phyloP scores from a whole-genome alignment of 1,139 yeast genomes.

The Yamadazyma siamensis region DNA sequence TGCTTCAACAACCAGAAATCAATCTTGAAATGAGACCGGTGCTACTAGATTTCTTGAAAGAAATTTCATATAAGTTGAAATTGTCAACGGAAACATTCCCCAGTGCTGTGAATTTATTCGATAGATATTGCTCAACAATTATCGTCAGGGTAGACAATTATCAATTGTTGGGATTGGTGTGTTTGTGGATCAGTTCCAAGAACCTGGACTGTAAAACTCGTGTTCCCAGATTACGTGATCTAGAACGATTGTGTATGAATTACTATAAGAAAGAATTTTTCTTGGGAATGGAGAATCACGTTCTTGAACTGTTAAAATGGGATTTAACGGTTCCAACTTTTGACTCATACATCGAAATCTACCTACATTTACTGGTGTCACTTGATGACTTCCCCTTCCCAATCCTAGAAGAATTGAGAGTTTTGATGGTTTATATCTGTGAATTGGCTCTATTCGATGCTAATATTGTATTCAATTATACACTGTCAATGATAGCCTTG shows the following conservation, averaged over 20 bases:
- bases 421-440: conserved; percentile 57
- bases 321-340: conserved; percentile 53
- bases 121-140: conserved; percentile 47
- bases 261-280: conserved; percentile 57
- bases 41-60: conserved; percentile 51
- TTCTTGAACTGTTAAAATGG: conserved; percentile 59
- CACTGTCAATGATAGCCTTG: conserved; percentile 54
- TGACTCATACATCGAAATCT: conserved; percentile 59
- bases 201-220: conserved; percentile 65
- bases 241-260: conserved; percentile 59
- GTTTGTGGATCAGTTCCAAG: conserved; percentile 73
- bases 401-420: conserved; percentile 40
- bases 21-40: conserved; percentile 48
- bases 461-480: conserved; percentile 51
- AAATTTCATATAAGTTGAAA: conserved; percentile 46
- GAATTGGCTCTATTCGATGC: conserved; percentile 64
- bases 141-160: conserved; percentile 54
- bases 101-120: conserved; percentile 50
- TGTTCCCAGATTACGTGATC: conserved; percentile 55
- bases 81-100: conserved; percentile 53
- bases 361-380: conserved; percentile 23
- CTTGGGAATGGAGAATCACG: conserved; percentile 64
- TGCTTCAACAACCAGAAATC: conserved; percentile 43
- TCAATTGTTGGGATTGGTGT: conserved; percentile 65
- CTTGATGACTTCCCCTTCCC: conserved; percentile 3